A percentile compares a stretch with the other conserved stretches of the same genome.
Conservation (phyloP, 2,329 filamentous ascomycete genomes). For the Fusarium napiforme region DNA sequence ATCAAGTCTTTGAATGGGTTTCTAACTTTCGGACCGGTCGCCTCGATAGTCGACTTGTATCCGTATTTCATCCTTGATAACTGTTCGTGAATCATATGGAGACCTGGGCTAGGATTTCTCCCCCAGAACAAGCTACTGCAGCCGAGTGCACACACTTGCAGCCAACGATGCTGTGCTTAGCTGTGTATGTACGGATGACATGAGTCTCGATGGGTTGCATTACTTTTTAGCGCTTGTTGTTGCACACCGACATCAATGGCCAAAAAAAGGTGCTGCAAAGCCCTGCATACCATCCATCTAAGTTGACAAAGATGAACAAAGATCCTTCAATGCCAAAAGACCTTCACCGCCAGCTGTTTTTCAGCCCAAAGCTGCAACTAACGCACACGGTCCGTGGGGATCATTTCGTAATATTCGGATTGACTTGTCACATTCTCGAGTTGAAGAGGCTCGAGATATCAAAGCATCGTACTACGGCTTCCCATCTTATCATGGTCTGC, state of each 20-base stretch:
- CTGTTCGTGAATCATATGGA: neutral
- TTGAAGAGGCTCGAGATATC: neutral
- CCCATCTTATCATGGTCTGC: slow-evolving; percentile 18
- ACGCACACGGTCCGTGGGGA: slow-evolving; percentile 32
- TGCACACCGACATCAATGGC: slow-evolving; percentile 32
- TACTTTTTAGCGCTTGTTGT: slow-evolving; percentile 10
- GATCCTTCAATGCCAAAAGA: neutral
- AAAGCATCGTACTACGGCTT: slow-evolving; percentile 19
- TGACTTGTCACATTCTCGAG: neutral
- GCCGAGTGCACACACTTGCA: slow-evolving; percentile 6
- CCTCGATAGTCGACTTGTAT: neutral
- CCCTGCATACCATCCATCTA: slow-evolving; percentile 18
- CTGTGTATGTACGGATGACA: slow-evolving; percentile 11
- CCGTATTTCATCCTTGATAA: neutral
- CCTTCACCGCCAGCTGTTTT: slow-evolving; percentile 39
- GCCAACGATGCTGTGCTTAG: neutral
- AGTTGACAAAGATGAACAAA: slow-evolving; percentile 11
- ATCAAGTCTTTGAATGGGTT: neutral
- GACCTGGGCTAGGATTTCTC: neutral
- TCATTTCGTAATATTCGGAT: slow-evolving; percentile 16
- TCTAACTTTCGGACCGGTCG: neutral
- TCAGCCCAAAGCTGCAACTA: slow-evolving; percentile 17
- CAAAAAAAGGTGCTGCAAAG: slow-evolving; percentile 23
- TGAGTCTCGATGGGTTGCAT: slow-evolving; percentile 19
- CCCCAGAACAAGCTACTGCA: slow-evolving; percentile 24